Percentiles rank a stretch among this genome's conserved stretches.
Conservation (phyloP, 768 basidiomycete genomes). For the Tremella fuciformis region DNA sequence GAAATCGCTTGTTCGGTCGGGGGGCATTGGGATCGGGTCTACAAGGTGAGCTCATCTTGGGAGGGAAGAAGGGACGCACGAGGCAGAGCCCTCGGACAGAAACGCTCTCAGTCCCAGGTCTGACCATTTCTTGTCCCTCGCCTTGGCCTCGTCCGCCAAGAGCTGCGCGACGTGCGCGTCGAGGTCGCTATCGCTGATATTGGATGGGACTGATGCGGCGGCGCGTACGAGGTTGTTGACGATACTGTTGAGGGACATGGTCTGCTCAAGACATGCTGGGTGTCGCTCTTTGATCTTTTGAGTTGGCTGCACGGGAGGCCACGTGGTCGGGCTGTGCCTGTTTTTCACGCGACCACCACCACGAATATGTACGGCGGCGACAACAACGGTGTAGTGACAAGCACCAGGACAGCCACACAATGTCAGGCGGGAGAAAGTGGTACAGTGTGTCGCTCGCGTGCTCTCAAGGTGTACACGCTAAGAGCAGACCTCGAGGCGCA, state of each 20-base stretch:
- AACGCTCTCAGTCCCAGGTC: conserved; percentile 77
- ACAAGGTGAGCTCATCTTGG: neutral
- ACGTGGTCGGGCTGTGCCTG: too few species aligned
- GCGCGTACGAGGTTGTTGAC: conserved; percentile 49
- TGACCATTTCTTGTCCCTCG: conserved; percentile 74
- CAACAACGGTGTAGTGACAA: too few species aligned
- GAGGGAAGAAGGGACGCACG: conserved; percentile 20
- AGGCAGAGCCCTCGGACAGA: conserved; percentile 50
- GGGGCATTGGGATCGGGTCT: conserved; percentile 71
- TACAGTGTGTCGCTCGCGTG: conserved; percentile 26
- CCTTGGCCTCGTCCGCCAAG: conserved; percentile 87
- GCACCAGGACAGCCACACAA: neutral
- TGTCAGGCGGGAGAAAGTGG: conserved; percentile 21
- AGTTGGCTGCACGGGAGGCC: too few species aligned
- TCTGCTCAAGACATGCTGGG: neutral
- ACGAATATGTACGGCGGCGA: too few species aligned
- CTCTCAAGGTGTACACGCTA: neutral
- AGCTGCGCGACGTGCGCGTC: conserved; percentile 89
- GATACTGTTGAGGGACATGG: conserved; percentile 43
- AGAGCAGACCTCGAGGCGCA: conserved; percentile 44
- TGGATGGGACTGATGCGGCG: conserved; percentile 42
- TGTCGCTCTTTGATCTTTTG: too few species aligned
- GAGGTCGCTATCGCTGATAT: conserved; percentile 68
- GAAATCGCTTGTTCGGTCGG: conserved; percentile 60
- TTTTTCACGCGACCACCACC: too few species aligned